Percentiles rank a stretch among this genome's conserved stretches.
Conservation (phyloP, 129 eudicot species). For the Flaveria ramosissima region DNA sequence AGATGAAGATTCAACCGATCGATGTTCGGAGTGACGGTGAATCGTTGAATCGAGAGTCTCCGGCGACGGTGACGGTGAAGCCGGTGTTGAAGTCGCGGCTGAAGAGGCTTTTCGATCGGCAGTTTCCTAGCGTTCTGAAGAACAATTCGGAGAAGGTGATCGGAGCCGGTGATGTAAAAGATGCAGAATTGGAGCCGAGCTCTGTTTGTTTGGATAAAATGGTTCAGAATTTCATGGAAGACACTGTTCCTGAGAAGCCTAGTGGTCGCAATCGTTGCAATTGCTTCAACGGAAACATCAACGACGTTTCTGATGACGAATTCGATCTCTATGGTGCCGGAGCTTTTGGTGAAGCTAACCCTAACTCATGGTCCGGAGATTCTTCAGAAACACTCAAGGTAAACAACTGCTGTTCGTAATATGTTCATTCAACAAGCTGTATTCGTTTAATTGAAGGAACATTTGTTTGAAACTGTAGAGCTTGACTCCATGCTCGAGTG, state of each 20-base stretch:
- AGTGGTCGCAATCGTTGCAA: constrained; percentile 83
- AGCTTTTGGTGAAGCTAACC: constrained; percentile 36
- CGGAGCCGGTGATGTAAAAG: constrained; percentile 34
- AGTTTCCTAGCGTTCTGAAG: constrained; percentile 48
- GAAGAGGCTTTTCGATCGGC: constrained; percentile 81
- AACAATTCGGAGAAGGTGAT: constrained; percentile 54
- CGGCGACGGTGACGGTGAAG: constrained; percentile 38
- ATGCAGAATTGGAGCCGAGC: constrained; percentile 73
- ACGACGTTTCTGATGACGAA: constrained; percentile 80
- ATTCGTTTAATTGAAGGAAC: background rate
- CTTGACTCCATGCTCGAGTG: constrained; percentile 64
- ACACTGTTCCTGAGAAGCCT: constrained; percentile 55
- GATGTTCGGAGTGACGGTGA: constrained; percentile 44
- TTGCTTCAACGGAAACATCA: constrained; percentile 70
- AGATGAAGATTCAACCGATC: constrained; percentile 84
- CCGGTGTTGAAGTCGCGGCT: constrained; percentile 75
- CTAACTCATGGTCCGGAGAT: constrained; percentile 19
- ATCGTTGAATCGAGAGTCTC: constrained; percentile 41
- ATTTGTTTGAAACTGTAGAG: constrained; percentile 38
- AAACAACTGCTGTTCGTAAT: constrained; percentile 4
- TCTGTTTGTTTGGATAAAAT: constrained; percentile 79
- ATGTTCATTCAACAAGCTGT: background rate
- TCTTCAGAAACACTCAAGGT: constrained; percentile 69
- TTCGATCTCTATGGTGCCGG: constrained; percentile 44
- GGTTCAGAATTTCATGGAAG: constrained; percentile 86